Evolutionary conservation across 176 grass and related monocot genomes (phyloP), one percentile per base, ranked within the genome.

Genomic region (Oropetium thomaeum): DNA sequence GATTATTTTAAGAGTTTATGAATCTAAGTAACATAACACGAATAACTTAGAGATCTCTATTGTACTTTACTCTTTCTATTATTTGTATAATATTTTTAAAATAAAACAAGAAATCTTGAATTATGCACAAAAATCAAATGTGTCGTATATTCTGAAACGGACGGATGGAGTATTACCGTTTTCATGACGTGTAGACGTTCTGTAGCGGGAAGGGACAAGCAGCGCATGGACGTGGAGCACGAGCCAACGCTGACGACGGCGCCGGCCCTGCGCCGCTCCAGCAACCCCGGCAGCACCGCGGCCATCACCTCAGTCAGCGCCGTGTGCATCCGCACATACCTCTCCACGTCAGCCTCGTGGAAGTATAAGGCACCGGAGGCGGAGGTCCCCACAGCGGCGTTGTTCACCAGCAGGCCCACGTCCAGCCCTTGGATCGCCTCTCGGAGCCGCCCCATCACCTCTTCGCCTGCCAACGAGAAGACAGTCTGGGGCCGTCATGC

Each of bases 241-340:
- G 90, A 92, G 8, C 86, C 90, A 44, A 92, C 83, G 83, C 86
- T 92, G 4, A 92, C 70, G 27, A 92, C 33, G 33, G 86, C 83
- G 40, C 90, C 90, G n/a, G n/a, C n/a, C 23, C 79, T 43, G 3
- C 80, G 64, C 3, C 76, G 68, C 55, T 27, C 48, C 54, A 84
- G 3, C 86, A 92, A 89, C 43, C 40, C 31, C 2, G 83, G 74
- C 51, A 92, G 48, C 75, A 92, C 86, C n/a, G 79, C 74, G 0
- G 77, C 64, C 1, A 86, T 81, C 7, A 92, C 61, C 79, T 69
- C 40, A 7, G 86, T 86, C 6, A 64, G 54, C 22, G 63, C 74
- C 58, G 31, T 0, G 89, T 6, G n/a, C 83, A 89, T 82, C 17
- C 68, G 16, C 70, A 73, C 33, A 49, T 45, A 16, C 49, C 70